These are phyloP conservation scores for Solanum hybrid DNA, from an alignment of 305 asterid genomes.

Conservation along the genomic window DNA sequence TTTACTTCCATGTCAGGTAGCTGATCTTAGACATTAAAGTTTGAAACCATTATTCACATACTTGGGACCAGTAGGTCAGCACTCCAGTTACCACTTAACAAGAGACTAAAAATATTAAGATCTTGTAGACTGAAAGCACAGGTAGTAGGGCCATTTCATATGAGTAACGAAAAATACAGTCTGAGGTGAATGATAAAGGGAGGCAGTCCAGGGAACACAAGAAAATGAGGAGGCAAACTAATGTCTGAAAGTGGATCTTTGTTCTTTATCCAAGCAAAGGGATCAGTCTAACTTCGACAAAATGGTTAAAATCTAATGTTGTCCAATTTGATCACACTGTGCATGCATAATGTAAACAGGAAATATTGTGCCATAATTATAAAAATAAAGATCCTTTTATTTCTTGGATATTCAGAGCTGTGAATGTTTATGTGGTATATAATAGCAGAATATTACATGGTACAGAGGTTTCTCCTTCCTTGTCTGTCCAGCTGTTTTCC, in stretches of 20 bases:
- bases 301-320: background rate
- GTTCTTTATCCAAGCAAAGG: background rate
- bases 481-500: background rate
- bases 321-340: background rate
- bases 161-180: background rate
- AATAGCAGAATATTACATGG: background rate
- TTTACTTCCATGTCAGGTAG: background rate
- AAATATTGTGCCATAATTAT: background rate
- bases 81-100: background rate
- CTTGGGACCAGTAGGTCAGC: background rate
- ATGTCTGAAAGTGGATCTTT: background rate
- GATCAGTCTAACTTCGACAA: background rate
- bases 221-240: background rate
- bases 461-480: background rate
- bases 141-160: background rate
- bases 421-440: background rate
- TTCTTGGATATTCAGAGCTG: background rate
- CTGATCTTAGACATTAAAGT: background rate
- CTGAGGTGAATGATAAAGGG: background rate
- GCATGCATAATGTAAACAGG: background rate
- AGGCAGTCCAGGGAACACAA: background rate
- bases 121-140: background rate
- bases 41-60: background rate
- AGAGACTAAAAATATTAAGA: background rate
- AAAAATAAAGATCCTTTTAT: background rate